These are phyloP conservation scores for Penicillium dipodomyicola DNA, from an alignment of 495 filamentous ascomycete species.

Conservation along the genomic window DNA sequence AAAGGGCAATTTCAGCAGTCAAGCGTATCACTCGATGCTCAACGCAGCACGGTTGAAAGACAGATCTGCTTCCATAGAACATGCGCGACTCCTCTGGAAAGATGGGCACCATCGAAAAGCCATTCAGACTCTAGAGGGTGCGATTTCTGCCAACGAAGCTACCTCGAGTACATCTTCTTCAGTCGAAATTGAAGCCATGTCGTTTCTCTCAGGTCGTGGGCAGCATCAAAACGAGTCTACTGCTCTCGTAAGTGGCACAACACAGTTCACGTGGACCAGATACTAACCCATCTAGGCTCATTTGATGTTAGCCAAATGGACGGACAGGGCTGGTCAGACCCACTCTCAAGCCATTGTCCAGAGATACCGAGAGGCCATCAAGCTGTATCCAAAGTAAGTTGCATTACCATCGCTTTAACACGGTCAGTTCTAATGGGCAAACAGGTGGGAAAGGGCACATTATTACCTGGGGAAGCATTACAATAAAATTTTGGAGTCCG, in stretches of 20 bases:
- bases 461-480: conserved; percentile 97
- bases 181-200: conserved; percentile 36
- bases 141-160: conserved; percentile 74
- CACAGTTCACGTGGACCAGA: neutral
- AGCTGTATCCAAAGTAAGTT: conserved; percentile 41
- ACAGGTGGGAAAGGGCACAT: conserved; percentile 90
- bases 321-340: conserved; percentile 87
- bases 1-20: conserved; percentile 75
- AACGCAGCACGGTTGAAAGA: conserved; percentile 84
- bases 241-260: conserved; percentile 36
- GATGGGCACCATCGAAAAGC: conserved; percentile 93
- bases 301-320: conserved; percentile 91
- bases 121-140: conserved; percentile 82
- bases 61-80: conserved; percentile 83
- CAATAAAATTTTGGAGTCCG: conserved; percentile 90
- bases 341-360: conserved; percentile 71
- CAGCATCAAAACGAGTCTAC: conserved; percentile 48
- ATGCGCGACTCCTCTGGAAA: conserved; percentile 90
- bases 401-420: neutral
- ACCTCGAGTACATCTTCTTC: conserved; percentile 47
- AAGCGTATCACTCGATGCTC: conserved; percentile 89
- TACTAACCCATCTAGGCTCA: conserved; percentile 53
- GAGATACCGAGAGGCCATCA: conserved; percentile 72
- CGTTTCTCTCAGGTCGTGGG: conserved; percentile 33
- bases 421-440: conserved; percentile 14